phyloP scores from a whole-genome alignment of 805 yeast genomes.

The Pichia manshurica region DNA sequence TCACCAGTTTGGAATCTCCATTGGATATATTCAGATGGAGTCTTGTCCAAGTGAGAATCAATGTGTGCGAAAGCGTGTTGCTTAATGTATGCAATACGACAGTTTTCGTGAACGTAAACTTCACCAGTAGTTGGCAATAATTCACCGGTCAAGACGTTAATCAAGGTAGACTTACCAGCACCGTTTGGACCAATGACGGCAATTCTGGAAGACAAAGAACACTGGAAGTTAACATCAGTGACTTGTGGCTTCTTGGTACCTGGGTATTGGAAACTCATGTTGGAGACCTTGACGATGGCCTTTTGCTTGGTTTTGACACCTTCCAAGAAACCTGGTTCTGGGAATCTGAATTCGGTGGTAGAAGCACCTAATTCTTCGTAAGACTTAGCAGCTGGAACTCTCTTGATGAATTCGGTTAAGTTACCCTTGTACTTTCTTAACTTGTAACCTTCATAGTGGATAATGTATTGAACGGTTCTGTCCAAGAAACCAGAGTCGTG shows the following conservation, averaged over 20 bases:
- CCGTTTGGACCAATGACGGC: conserved; percentile 99
- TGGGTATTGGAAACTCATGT: conserved; percentile 99
- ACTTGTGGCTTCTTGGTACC: conserved; percentile 98
- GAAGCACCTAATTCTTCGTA: conserved; percentile 99
- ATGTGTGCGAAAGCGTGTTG: conserved; percentile 99
- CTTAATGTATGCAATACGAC: conserved; percentile 99
- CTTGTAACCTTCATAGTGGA: conserved; percentile 99
- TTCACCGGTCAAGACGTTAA: conserved; percentile 99
- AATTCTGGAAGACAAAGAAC: conserved; percentile 98
- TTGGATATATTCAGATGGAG: conserved; percentile 99
- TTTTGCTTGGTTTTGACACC: conserved; percentile 99
- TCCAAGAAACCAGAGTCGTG: conserved; percentile 99
- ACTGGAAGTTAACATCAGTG: conserved; percentile 89
- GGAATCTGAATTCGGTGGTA: conserved; percentile 94
- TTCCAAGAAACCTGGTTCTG: conserved; percentile 99
- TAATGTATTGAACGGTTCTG: conserved; percentile 94
- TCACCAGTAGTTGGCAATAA: conserved; percentile 97
- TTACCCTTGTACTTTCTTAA: conserved; percentile 99
- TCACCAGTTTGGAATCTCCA: conserved; percentile 99
- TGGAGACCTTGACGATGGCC: conserved; percentile 96
- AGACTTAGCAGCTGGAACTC: conserved; percentile 97
- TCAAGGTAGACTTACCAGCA: conserved; percentile 99
- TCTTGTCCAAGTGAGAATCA: conserved; percentile 97
- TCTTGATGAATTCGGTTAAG: conserved; percentile 96
- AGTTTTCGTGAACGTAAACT: conserved; percentile 98